Conservation (phyloP, 2,329 filamentous ascomycete species). For the Colletotrichum tabaci region DNA sequence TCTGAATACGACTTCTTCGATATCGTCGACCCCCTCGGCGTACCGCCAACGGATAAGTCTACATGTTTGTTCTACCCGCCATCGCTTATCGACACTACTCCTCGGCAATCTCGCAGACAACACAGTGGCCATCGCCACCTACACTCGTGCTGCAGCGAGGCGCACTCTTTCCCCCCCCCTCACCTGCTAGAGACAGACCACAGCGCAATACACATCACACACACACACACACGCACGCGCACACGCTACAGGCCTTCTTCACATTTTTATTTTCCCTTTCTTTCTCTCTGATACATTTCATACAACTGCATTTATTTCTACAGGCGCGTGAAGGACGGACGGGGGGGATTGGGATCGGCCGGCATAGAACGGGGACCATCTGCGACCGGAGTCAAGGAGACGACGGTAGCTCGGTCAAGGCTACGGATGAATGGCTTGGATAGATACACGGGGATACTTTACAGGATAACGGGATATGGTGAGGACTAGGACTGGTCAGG, state of each 20-base stretch:
- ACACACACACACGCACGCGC: no score
- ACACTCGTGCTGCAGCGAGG: neutral
- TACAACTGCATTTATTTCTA: conserved; percentile 32
- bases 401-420: neutral
- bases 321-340: conserved; percentile 9
- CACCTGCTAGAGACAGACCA: neutral
- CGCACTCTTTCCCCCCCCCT: neutral
- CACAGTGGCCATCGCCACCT: conserved; percentile 1
- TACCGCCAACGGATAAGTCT: neutral
- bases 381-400: neutral
- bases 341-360: neutral
- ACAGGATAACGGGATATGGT: conserved; percentile 13
- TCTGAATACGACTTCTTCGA: conserved; percentile 12
- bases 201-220: neutral
- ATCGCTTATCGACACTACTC: conserved; percentile 37
- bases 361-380: conserved; percentile 14
- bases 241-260: neutral
- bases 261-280: neutral
- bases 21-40: neutral
- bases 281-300: conserved; percentile 22
- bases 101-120: conserved; percentile 35
- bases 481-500: conserved; percentile 14
- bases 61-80: neutral
- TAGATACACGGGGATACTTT: neutral
- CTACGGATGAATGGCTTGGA: neutral